These are phyloP conservation scores for Stagonosporopsis vannaccii DNA, from an alignment of 2,329 filamentous ascomycete genomes.

Conservation along the genomic window DNA sequence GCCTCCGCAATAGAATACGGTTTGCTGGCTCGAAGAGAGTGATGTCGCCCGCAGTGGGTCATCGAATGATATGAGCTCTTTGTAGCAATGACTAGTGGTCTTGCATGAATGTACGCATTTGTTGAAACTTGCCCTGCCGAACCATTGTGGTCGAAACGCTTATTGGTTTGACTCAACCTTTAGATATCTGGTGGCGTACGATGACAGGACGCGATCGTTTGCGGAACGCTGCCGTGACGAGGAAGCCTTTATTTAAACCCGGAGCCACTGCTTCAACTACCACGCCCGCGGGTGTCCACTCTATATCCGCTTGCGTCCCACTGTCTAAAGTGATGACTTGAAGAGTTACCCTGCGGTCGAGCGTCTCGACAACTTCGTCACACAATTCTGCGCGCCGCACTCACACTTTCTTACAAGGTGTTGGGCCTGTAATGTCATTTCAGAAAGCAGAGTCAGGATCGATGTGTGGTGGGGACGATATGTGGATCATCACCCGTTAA, in stretches of 20 bases:
- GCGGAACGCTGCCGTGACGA: constrained; percentile 2
- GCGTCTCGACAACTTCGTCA: background rate
- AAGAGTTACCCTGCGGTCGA: background rate
- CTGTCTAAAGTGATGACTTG: background rate
- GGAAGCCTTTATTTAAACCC: background rate
- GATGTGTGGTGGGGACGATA: constrained; percentile 1
- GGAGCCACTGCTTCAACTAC: background rate
- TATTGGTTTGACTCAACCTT: background rate
- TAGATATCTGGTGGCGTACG: background rate
- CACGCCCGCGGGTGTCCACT: background rate
- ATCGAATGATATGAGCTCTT: constrained; percentile 1
- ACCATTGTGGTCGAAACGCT: constrained; percentile 7
- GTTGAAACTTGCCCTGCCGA: constrained; percentile 11
- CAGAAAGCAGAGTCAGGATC: background rate
- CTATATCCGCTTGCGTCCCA: constrained; percentile 1
- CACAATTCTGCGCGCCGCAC: background rate
- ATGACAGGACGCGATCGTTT: background rate
- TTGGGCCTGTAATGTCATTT: background rate
- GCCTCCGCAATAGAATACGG: background rate
- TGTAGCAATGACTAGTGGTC: constrained; percentile 5
- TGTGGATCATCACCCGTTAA: background rate
- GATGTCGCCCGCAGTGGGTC: background rate
- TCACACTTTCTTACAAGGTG: background rate
- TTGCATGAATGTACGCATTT: constrained; percentile 5
- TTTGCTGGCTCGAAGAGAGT: background rate